Percentiles rank a stretch among this genome's conserved stretches.
Conservation (phyloP, 768 basidiomycete genomes). For the Clitopilus passeckerianus region DNA sequence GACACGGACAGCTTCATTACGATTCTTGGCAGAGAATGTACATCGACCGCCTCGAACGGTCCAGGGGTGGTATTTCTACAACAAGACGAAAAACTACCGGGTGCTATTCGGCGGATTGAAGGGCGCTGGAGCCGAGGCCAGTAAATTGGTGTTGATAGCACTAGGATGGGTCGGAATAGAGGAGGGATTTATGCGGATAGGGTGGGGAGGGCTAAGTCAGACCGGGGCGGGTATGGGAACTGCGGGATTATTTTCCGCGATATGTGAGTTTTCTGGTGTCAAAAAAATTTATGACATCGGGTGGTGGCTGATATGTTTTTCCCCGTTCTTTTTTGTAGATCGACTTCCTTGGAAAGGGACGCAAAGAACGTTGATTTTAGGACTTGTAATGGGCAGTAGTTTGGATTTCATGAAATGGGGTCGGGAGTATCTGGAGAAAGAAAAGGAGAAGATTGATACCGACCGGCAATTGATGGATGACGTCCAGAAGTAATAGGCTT, state of each 20-base stretch:
- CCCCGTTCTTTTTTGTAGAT: constrained; percentile 31
- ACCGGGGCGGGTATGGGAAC: constrained; percentile 64
- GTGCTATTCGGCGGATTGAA: constrained; percentile 70
- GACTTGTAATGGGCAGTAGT: constrained; percentile 49
- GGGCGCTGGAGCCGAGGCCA: constrained; percentile 56
- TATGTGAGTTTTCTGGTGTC: constrained; percentile 32
- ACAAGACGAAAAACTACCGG: constrained; percentile 92
- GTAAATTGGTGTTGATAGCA: constrained; percentile 36
- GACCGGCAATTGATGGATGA: constrained; percentile 9
- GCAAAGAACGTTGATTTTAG: constrained; percentile 45
- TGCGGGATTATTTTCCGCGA: constrained; percentile 49
- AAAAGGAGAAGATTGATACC: constrained; percentile 13
- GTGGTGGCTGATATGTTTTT: background rate
- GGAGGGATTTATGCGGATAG: constrained; percentile 30
- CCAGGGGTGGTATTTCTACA: constrained; percentile 94
- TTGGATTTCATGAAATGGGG: constrained; percentile 44
- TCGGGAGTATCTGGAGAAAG: constrained; percentile 18
- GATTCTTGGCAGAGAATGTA: constrained; percentile 89
- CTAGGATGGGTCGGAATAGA: constrained; percentile 40
- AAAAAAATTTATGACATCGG: constrained; percentile 14
- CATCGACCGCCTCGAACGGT: constrained; percentile 83
- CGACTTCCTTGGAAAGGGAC: constrained; percentile 49
- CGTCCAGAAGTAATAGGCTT: background rate
- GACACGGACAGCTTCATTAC: constrained; percentile 63
- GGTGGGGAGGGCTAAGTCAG: constrained; percentile 37